Percentiles rank a stretch among this genome's conserved stretches.
phyloP scores from a whole-genome alignment of 169 alveolate genomes.

The Plasmodium gaboni region DNA sequence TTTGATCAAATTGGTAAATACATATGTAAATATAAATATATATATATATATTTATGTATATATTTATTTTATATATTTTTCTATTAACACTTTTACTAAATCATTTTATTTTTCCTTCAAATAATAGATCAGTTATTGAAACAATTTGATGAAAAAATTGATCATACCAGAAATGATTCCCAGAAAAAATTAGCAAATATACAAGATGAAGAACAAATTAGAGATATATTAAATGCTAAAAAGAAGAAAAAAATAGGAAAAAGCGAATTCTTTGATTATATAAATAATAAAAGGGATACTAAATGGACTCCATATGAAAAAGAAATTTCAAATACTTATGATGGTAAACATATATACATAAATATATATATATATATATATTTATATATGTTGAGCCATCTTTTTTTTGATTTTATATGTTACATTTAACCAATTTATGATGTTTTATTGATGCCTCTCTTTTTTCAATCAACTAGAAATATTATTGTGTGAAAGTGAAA shows the following conservation, averaged over 20 bases:
- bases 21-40: not conserved
- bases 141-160: conserved; percentile 73
- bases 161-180: conserved; percentile 26
- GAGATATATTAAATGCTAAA: conserved; percentile 7
- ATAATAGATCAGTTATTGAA: conserved; percentile 42
- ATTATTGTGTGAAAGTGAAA: conserved; percentile 51
- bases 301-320: conserved; percentile 47
- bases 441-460: not conserved
- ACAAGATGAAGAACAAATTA: conserved; percentile 16
- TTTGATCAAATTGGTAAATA: conserved; percentile 73
- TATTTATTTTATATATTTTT: too few relatives aligned
- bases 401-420: conserved; percentile 9
- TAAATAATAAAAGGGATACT: not conserved
- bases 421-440: not conserved
- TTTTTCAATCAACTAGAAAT: conserved; percentile 19
- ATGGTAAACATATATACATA: conserved; percentile 24
- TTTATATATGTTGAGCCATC: too few relatives aligned
- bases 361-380: not conserved
- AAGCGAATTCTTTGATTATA: not conserved
- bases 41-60: too few relatives aligned
- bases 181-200: conserved; percentile 1
- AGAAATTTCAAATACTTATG: conserved; percentile 26
- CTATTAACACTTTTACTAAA: too few relatives aligned
- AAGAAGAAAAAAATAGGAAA: not conserved
- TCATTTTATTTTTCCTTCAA: not conserved